These are phyloP conservation scores for Populus deltoides DNA, from an alignment of 345 rosid species.

Conservation along the genomic window DNA sequence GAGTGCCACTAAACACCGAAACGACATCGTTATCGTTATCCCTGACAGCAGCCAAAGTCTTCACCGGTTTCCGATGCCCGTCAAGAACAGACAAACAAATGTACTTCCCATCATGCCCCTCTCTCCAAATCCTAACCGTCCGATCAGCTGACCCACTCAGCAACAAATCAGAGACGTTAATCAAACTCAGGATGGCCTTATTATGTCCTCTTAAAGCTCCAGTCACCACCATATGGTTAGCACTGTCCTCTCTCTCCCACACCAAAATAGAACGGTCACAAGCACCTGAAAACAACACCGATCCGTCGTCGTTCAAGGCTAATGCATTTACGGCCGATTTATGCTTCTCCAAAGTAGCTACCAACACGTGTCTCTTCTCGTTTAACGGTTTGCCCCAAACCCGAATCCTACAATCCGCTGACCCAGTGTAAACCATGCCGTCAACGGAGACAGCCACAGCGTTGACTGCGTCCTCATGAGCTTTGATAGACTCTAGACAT, in stretches of 20 bases:
- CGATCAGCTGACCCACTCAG: slow-evolving; percentile 90
- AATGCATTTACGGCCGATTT: slow-evolving; percentile 85
- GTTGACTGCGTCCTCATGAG: slow-evolving; percentile 86
- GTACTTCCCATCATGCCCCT: slow-evolving; percentile 50
- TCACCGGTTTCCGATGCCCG: slow-evolving; percentile 76
- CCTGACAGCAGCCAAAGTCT: slow-evolving; percentile 57
- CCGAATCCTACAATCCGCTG: slow-evolving; percentile 77
- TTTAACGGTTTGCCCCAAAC: slow-evolving; percentile 59
- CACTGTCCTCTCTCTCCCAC: slow-evolving; percentile 87
- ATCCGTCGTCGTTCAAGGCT: slow-evolving; percentile 67
- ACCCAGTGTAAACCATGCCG: slow-evolving; percentile 82
- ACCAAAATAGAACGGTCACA: slow-evolving; percentile 93
- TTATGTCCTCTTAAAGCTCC: slow-evolving; percentile 88
- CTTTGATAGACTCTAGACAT: slow-evolving; percentile 66
- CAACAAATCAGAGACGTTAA: slow-evolving; percentile 52
- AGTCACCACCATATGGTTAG: slow-evolving; percentile 60
- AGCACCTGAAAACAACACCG: slow-evolving; percentile 80
- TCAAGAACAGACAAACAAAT: slow-evolving; percentile 62
- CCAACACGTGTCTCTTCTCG: slow-evolving; percentile 48
- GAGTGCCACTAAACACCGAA: slow-evolving; percentile 63
- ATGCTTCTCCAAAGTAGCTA: slow-evolving; percentile 77
- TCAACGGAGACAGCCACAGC: slow-evolving; percentile 61
- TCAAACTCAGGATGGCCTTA: slow-evolving; percentile 64
- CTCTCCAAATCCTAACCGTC: slow-evolving; percentile 81
- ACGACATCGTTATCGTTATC: slow-evolving; percentile 46